Percentiles rank a stretch among this genome's conserved stretches.
Evolutionary conservation across 352 stramenopile genomes (phyloP).

Genomic region (Phytophthora macrochlamydospora): DNA sequence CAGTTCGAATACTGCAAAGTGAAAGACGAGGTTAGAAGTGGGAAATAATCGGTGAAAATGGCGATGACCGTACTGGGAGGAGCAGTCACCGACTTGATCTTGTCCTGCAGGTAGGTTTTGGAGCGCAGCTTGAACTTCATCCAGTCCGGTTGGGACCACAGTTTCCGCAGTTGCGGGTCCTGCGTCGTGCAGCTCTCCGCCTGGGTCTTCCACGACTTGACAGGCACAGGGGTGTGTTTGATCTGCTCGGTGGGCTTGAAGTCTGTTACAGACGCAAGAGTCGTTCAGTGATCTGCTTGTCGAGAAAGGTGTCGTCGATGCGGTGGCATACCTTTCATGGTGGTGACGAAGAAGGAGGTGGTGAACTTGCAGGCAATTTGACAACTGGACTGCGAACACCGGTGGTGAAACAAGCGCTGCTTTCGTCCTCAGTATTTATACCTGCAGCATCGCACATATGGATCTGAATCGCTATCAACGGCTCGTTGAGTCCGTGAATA

Average conservation of each 20-base stretch:
- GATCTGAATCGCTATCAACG: too few species aligned
- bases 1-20: slow-evolving; percentile 68
- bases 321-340: slow-evolving; percentile 20
- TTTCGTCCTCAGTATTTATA: slow-evolving; percentile 1
- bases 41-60: neutral
- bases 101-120: slow-evolving; percentile 73
- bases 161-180: slow-evolving; percentile 49
- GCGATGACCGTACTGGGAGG: slow-evolving; percentile 52
- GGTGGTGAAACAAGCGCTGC: too few species aligned
- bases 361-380: slow-evolving; percentile 1
- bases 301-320: neutral
- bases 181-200: slow-evolving; percentile 53
- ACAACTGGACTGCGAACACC: too few species aligned
- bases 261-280: slow-evolving; percentile 11
- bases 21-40: too few species aligned
- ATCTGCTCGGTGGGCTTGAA: slow-evolving; percentile 14
- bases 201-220: slow-evolving; percentile 55
- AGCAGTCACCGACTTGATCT: slow-evolving; percentile 59
- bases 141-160: slow-evolving; percentile 74
- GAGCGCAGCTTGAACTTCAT: slow-evolving; percentile 70
- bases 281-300: neutral
- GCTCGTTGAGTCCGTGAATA: too few species aligned
- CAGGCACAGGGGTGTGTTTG: slow-evolving; percentile 19
- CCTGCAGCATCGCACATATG: neutral
- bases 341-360: slow-evolving; percentile 2